Evolutionary conservation across 345 rosid genomes (phyloP).

Genomic region (Syzygium oleosum): DNA sequence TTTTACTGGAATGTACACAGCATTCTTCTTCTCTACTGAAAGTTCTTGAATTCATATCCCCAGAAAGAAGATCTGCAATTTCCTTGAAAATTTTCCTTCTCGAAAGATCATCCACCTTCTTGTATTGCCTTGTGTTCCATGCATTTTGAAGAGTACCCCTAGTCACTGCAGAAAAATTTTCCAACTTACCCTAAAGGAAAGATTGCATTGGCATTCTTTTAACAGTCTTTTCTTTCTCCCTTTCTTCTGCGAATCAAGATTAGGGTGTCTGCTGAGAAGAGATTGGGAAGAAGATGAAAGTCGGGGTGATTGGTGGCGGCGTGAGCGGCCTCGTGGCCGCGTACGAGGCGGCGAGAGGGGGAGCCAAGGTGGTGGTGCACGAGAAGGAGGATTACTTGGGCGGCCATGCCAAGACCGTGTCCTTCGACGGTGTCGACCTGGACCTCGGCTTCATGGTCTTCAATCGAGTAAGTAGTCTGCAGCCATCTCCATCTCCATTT

Average conservation of each 20-base stretch:
- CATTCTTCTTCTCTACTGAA: background rate
- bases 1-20: background rate
- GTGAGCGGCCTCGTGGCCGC: constrained; percentile 38
- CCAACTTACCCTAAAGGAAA: background rate
- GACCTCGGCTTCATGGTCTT: constrained; percentile 53
- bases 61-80: background rate
- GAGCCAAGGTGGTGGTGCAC: constrained; percentile 29
- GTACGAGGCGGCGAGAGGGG: constrained; percentile 15
- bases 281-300: background rate
- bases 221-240: background rate
- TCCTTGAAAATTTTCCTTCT: background rate
- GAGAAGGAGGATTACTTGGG: constrained; percentile 35
- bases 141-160: background rate
- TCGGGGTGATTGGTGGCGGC: constrained; percentile 35
- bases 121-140: background rate
- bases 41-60: background rate
- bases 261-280: background rate
- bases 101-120: background rate
- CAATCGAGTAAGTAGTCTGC: constrained; percentile 27
- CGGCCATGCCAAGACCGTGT: constrained; percentile 33
- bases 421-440: constrained; percentile 21
- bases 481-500: background rate
- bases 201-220: background rate
- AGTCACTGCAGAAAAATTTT: background rate
- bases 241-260: background rate